These are phyloP conservation scores for Miscanthus sacchariflorus DNA, from an alignment of 202 grass and related monocot species.

Conservation along the genomic window DNA sequence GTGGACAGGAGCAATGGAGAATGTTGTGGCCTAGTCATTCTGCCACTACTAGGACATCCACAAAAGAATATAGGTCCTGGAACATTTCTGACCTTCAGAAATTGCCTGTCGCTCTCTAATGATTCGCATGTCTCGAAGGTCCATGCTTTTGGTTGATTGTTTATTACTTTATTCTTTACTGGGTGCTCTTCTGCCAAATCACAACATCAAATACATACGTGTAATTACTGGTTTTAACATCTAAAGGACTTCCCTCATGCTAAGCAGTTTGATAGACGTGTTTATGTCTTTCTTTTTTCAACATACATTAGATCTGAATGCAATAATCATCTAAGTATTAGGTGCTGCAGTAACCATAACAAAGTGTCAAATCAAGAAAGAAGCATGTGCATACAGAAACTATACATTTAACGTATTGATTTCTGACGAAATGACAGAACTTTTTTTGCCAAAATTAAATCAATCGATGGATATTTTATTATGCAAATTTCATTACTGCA, in stretches of 20 bases:
- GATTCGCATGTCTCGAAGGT: conserved; percentile 5
- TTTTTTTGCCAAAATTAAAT: not conserved
- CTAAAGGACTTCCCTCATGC: not conserved
- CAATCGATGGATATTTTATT: conserved; percentile 15
- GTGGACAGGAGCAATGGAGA: conserved; percentile 34
- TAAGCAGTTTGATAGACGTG: not conserved
- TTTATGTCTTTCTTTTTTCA: not conserved
- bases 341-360: not conserved
- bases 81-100: conserved; percentile 42
- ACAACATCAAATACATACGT: conserved; percentile 5
- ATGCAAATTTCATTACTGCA: conserved; percentile 48
- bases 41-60: conserved; percentile 41
- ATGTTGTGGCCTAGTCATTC: conserved; percentile 49
- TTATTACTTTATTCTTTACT: conserved; percentile 37
- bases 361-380: conserved; percentile 2
- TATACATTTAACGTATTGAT: not conserved
- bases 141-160: conserved; percentile 29
- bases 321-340: not conserved
- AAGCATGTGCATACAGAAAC: not conserved
- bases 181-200: conserved; percentile 26
- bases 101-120: conserved; percentile 54
- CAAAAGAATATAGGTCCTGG: conserved; percentile 36
- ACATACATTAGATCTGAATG: not conserved
- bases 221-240: conserved; percentile 31
- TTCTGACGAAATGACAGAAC: not conserved